Conservation (phyloP, 306 rosid genomes). For the Vicia faba region DNA sequence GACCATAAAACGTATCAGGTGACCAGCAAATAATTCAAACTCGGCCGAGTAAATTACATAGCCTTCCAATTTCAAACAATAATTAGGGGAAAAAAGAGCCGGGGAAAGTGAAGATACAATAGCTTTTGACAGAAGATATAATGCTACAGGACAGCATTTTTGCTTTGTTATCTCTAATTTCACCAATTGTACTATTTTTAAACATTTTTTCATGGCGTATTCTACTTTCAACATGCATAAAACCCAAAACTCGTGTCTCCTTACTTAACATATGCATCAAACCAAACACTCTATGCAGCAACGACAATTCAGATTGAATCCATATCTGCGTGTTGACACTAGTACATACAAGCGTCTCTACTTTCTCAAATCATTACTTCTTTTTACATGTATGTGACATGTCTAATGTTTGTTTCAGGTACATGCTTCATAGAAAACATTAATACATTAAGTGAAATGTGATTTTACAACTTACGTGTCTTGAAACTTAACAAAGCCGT, state of each 20-base stretch:
- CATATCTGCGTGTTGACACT: no score
- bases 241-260: no score
- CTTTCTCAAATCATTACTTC: not conserved
- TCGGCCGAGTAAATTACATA: not conserved
- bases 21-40: constrained; percentile 11
- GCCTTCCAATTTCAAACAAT: not conserved
- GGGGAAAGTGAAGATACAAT: not conserved
- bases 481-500: constrained; percentile 79
- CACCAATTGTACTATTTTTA: no score
- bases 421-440: not conserved
- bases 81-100: not conserved
- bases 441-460: not conserved
- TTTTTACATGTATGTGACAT: not conserved
- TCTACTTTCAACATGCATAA: no score
- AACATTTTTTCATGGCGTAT: no score
- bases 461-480: constrained; percentile 75
- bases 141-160: no score
- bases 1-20: not conserved
- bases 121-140: not conserved
- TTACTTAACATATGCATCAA: no score
- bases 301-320: no score
- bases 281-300: no score
- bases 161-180: no score
- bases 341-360: not conserved
- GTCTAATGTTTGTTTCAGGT: not conserved